phyloP scores from a whole-genome alignment of 768 basidiomycete species.

The Aureoboletus auriporus region DNA sequence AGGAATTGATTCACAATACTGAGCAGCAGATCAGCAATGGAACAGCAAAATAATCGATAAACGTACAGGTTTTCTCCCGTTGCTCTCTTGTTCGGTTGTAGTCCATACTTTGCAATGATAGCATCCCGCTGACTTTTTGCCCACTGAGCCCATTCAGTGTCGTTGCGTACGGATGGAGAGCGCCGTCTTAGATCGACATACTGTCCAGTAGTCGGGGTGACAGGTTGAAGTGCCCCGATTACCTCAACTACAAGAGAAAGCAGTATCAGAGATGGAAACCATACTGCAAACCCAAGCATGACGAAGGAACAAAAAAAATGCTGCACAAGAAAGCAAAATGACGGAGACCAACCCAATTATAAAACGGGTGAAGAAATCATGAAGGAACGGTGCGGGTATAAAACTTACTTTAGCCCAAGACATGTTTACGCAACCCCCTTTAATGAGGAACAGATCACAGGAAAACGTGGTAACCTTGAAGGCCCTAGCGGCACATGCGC shows the following conservation, averaged over 20 bases:
- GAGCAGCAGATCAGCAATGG: conserved; percentile 3
- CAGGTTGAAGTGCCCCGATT: conserved; percentile 9
- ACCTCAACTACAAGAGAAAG: conserved; percentile 5
- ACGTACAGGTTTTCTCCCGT: conserved; percentile 47
- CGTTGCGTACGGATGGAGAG: conserved; percentile 10
- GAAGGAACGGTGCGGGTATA: too few species aligned
- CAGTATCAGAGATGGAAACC: background rate
- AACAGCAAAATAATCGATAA: background rate
- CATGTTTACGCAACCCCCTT: too few species aligned
- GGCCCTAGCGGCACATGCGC: too few species aligned
- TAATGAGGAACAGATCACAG: too few species aligned
- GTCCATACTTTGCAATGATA: conserved; percentile 47
- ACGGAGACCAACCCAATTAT: too few species aligned
- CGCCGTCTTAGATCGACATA: conserved; percentile 18
- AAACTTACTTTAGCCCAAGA: too few species aligned
- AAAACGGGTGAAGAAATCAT: too few species aligned
- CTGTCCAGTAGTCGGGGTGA: conserved; percentile 14
- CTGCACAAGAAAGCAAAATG: too few species aligned
- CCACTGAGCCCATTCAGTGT: conserved; percentile 28
- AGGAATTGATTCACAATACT: conserved; percentile 61
- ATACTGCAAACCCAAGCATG: too few species aligned
- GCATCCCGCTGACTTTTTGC: conserved; percentile 43
- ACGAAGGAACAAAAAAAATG: too few species aligned
- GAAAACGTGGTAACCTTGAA: too few species aligned
- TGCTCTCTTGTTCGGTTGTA: conserved; percentile 33